Base-by-base conservation (phyloP, 2,329 filamentous ascomycete species). In the Orbilia quercus region DNA sequence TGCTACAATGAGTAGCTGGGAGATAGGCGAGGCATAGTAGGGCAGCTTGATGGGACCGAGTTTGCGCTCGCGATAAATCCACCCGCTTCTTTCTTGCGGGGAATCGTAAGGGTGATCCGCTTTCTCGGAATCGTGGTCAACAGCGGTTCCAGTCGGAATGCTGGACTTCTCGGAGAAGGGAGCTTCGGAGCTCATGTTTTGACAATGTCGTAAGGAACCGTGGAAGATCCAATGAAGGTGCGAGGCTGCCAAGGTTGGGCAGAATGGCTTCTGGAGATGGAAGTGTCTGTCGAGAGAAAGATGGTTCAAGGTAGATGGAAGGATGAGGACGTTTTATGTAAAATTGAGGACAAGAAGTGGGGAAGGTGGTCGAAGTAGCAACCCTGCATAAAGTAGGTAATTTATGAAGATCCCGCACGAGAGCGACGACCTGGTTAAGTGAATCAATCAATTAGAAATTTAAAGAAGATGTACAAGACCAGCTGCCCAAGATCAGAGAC, bases 1-100 rank as follows among this genome's bases (percentile, higher is more conserved):
- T 20, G 88, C 84, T 63, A 92, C 89, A 83, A 92, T 85, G 74
- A 90, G 77, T 36, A 93, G 84, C 81, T 93, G 90, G 51, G 88
- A 81, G 78, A 88, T 86, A 11, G 90, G 90, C 66, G 90, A 91
- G 20, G 90, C 90, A 80, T 90, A 92, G 84, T 88, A 91, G 2
- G 84, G 83, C 6, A 89, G 72, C 75, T 84, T 84, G 67, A 81
- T 81, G 54, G 82, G 82, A 16, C 85, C 84, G 65, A 91, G 70
- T 65, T 82, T 84, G 78, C 87, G 78, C 53, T 84, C 82, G 78
- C 85, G 87, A 84, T 92, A 91, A 82, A 88, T 89, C 89, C 89
- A 91, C 75, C 85, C 85, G 2, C 76, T 44, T 28, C 83, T 84
- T n/a, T 76, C 76, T 18, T 55, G 45, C 5, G 34, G 20, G 36